Percentiles rank a stretch among this genome's conserved stretches.
These are phyloP conservation scores for Entelexis sorbosivorans DNA, from an alignment of 1,139 yeast species.

Conservation along the genomic window DNA sequence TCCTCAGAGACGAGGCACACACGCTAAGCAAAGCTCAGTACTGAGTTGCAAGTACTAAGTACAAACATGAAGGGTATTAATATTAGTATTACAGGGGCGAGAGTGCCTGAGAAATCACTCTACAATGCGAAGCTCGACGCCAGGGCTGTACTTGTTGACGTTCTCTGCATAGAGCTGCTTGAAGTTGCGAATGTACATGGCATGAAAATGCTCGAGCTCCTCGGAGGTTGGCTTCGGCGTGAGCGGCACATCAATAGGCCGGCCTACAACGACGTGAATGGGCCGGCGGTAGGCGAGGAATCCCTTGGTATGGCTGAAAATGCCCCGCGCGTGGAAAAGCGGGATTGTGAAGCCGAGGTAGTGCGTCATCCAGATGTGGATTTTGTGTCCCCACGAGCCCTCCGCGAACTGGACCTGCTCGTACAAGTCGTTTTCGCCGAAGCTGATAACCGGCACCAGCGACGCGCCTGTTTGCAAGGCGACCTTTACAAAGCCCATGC, in stretches of 20 bases:
- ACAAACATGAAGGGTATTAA: too few relatives aligned
- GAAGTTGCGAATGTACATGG: conserved; percentile 57
- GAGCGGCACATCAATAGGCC: conserved; percentile 62
- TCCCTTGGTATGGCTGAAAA: conserved; percentile 88
- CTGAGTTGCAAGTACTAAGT: too few relatives aligned
- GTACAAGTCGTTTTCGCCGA: conserved; percentile 78
- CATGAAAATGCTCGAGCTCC: conserved; percentile 60
- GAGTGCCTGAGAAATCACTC: too few relatives aligned
- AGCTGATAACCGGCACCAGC: conserved; percentile 79
- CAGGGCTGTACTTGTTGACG: conserved; percentile 39
- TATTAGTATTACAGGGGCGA: too few relatives aligned
- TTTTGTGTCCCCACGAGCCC: conserved; percentile 28
- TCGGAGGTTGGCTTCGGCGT: conserved; percentile 35
- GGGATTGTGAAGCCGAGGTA: conserved; percentile 78
- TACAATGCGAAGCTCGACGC: conserved; percentile 17
- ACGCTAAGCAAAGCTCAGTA: too few relatives aligned
- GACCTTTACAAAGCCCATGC: conserved; percentile 80
- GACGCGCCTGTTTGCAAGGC: conserved; percentile 72
- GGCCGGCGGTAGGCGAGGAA: conserved; percentile 76
- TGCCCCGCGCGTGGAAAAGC: conserved; percentile 82
- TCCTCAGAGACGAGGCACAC: too few relatives aligned
- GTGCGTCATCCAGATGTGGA: conserved; percentile 64
- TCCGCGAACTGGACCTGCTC: conserved; percentile 36
- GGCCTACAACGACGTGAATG: conserved; percentile 62
- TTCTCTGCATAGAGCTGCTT: conserved; percentile 57